phyloP scores from a whole-genome alignment of 2,329 filamentous ascomycete species.

The Thelonectria rubi region DNA sequence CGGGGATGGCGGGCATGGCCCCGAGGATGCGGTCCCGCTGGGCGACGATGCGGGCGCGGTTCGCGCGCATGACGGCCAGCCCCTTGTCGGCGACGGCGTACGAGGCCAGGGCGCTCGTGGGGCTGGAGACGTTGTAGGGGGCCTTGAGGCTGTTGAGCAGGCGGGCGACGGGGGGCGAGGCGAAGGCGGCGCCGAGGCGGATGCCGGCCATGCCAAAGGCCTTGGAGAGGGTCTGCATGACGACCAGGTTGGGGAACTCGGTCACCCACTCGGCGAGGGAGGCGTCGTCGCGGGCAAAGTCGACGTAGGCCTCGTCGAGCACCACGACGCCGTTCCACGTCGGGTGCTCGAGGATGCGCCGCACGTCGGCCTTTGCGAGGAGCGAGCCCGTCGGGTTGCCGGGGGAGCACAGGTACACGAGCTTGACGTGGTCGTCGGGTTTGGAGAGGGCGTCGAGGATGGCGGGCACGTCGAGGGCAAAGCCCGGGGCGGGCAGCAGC shows the following conservation, averaged over 20 bases:
- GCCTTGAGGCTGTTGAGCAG: constrained; percentile 94
- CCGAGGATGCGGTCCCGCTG: constrained; percentile 81
- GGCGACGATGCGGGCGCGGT: constrained; percentile 73
- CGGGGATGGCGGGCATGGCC: constrained; percentile 77
- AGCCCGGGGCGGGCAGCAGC: constrained; percentile 74
- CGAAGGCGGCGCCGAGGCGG: constrained; percentile 86
- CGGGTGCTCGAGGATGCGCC: constrained; percentile 79
- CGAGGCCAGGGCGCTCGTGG: constrained; percentile 82
- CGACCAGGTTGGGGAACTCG: constrained; percentile 94
- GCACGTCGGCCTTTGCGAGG: constrained; percentile 78
- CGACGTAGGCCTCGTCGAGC: constrained; percentile 94
- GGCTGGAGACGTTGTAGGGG: constrained; percentile 93
- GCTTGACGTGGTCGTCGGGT: constrained; percentile 75
- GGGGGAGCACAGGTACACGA: constrained; percentile 92
- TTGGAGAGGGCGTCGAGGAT: constrained; percentile 72
- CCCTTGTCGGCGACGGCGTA: constrained; percentile 75
- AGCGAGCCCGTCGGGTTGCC: constrained; percentile 91
- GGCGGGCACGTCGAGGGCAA: constrained; percentile 75
- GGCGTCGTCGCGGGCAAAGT: constrained; percentile 81
- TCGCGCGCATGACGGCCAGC: constrained; percentile 74
- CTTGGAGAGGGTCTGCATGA: constrained; percentile 99
- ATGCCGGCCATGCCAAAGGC: constrained; percentile 97
- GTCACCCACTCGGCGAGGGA: constrained; percentile 91
- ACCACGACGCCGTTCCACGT: constrained; percentile 96
- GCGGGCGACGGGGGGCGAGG: constrained; percentile 75